Percentiles rank a stretch among this genome's conserved stretches.
Evolutionary conservation across 805 yeast species (phyloP).

Genomic region (Lachancea thermotolerans): DNA sequence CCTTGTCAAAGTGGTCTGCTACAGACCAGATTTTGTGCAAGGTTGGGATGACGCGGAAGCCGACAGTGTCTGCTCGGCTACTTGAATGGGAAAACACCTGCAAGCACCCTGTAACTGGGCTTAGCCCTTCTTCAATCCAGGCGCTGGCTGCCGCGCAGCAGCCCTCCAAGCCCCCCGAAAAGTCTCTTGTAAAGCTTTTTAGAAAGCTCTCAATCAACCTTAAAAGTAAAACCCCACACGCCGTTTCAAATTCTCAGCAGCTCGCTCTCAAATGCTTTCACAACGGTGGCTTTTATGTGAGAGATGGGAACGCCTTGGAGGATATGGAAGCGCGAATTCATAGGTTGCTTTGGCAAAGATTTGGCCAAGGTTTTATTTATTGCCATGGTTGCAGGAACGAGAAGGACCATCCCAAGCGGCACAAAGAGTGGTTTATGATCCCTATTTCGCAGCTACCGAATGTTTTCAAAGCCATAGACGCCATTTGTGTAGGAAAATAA

Average conservation of each 20-base stretch:
- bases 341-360: conserved; percentile 23
- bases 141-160: not conserved
- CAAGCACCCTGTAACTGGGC: conserved; percentile 21
- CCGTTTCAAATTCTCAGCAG: not conserved
- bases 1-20: conserved; percentile 15
- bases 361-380: conserved; percentile 25
- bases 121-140: conserved; percentile 22
- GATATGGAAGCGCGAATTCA: conserved; percentile 22
- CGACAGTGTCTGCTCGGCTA: conserved; percentile 20
- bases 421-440: conserved; percentile 26
- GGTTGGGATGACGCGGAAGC: conserved; percentile 28
- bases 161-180: not conserved
- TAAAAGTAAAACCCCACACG: not conserved
- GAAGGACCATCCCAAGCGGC: conserved; percentile 15
- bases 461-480: conserved; percentile 16
- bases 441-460: conserved; percentile 20
- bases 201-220: conserved; percentile 10
- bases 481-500: conserved; percentile 10
- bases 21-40: conserved; percentile 22
- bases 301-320: conserved; percentile 12
- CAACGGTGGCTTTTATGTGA: conserved; percentile 22
- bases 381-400: conserved; percentile 25
- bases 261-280: conserved; percentile 12
- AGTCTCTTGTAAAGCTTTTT: conserved; percentile 9
- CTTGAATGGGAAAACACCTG: conserved; percentile 26